Conservation (phyloP, 2,329 filamentous ascomycete species). For the Apiospora kogelbergensis region DNA sequence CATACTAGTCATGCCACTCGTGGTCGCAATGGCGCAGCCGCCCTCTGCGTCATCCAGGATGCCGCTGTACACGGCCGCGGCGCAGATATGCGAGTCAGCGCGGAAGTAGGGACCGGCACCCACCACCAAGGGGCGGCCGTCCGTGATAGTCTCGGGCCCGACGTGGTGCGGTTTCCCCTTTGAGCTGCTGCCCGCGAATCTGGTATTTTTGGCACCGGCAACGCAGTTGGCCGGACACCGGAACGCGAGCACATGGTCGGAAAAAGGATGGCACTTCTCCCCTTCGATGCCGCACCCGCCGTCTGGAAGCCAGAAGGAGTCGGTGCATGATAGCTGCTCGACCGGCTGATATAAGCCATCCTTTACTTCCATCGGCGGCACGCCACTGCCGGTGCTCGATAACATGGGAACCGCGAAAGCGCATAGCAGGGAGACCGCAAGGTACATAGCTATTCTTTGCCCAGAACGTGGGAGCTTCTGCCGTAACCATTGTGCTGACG, state of each 20-base stretch:
- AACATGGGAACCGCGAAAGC: conserved; percentile 39
- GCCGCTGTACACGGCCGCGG: conserved; percentile 69
- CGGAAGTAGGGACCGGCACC: conserved; percentile 51
- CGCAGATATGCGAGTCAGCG: conserved; percentile 72
- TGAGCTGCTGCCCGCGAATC: not conserved
- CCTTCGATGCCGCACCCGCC: conserved; percentile 57
- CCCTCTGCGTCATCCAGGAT: conserved; percentile 62
- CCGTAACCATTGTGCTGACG: not conserved
- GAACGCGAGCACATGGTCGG: conserved; percentile 51
- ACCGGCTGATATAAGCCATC: conserved; percentile 11
- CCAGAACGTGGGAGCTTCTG: conserved; percentile 2
- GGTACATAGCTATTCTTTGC: conserved; percentile 8
- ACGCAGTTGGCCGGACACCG: conserved; percentile 59
- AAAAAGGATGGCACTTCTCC: conserved; percentile 55
- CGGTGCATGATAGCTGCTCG: conserved; percentile 45
- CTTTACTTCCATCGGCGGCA: conserved; percentile 7
- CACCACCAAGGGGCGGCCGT: conserved; percentile 44
- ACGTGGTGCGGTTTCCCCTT: conserved; percentile 54
- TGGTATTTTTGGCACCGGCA: conserved; percentile 33
- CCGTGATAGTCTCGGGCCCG: conserved; percentile 44
- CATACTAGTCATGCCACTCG: conserved; percentile 59
- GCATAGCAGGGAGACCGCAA: conserved; percentile 12
- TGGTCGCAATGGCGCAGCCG: conserved; percentile 66
- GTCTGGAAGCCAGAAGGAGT: conserved; percentile 53
- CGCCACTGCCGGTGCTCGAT: conserved; percentile 11